These are phyloP conservation scores for Myrica gale DNA, from an alignment of 306 rosid species.

Conservation along the genomic window DNA sequence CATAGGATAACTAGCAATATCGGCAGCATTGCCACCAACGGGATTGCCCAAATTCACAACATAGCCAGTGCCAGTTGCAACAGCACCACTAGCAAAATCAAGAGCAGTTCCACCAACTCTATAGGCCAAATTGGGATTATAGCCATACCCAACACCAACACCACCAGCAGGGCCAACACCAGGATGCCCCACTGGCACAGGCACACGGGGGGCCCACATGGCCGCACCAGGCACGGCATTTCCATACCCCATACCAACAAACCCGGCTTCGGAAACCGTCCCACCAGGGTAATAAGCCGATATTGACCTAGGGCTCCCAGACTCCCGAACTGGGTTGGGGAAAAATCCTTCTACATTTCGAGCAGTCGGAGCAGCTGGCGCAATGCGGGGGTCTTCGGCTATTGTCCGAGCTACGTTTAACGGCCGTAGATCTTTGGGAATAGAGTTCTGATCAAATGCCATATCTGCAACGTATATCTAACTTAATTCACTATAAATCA, in stretches of 20 bases:
- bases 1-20: slow-evolving; percentile 34
- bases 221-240: slow-evolving; percentile 59
- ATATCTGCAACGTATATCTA: slow-evolving; percentile 33
- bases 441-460: slow-evolving; percentile 79
- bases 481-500: slow-evolving; percentile 24
- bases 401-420: slow-evolving; percentile 50
- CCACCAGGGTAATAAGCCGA: slow-evolving; percentile 41
- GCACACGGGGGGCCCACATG: slow-evolving; percentile 58
- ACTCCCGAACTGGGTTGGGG: slow-evolving; percentile 42
- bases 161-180: slow-evolving; percentile 46
- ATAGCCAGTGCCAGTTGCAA: slow-evolving; percentile 26
- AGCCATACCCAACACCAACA: slow-evolving; percentile 33
- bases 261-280: slow-evolving; percentile 48
- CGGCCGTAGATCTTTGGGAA: slow-evolving; percentile 55
- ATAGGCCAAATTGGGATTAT: slow-evolving; percentile 45
- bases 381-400: slow-evolving; percentile 64
- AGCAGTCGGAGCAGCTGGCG: slow-evolving; percentile 31
- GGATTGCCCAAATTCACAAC: slow-evolving; percentile 30
- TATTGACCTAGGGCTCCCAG: slow-evolving; percentile 33
- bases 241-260: slow-evolving; percentile 58
- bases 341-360: slow-evolving; percentile 35
- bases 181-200: slow-evolving; percentile 37
- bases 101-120: slow-evolving; percentile 25
- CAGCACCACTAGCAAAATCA: background rate
- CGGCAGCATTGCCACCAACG: slow-evolving; percentile 45